Evolutionary conservation across 1,284 basidiomycete genomes (phyloP), one percentile per base, ranked within the genome.

Genomic region (Fereydounia khargensis): DNA sequence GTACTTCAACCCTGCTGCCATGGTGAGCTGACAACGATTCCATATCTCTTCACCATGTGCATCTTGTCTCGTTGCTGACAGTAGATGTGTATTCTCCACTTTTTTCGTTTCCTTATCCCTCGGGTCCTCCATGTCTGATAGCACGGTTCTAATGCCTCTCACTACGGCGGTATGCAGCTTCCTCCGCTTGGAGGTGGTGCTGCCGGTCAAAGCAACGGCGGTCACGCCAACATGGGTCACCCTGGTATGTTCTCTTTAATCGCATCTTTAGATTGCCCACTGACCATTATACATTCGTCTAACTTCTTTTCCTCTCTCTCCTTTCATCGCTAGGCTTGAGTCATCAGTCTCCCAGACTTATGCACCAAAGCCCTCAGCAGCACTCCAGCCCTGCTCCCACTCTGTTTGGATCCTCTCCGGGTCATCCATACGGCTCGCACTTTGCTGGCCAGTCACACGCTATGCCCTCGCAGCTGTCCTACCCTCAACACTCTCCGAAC

Each of bases 81-180:
- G 25, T 27, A 17, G 17, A 33, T 17, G 32, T 17, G 32, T 33
- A 9, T 33, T 18, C n/a, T 16, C 22, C 10, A 17, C 4, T 21
- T 6, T 32, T 43, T 55, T 34, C 41, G 31, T 17, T 22, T 25
- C 35, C 8, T 3, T 14, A 17, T 21, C 13, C n/a, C 11, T 28
- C 28, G 11, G 6, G 8, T 19, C 17, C 20, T 19, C 18, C 0
- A 35, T 37, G 53, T 47, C 53, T 54, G 24, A 46, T 43, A 35
- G 47, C 42, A 17, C 49, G 39, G n/a, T n/a, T n/a, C n/a, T n/a
- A n/a, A n/a, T n/a, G n/a, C n/a, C 42, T 52, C 53, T 19, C 58
- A 62, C 37, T 62, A 62, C 48, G 53, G 53, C 20, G 58, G 58
- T 36, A 62, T 62, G 58, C 58, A 62, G 45, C 49, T 62, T 16